Percentiles rank a stretch among this genome's conserved stretches.
These are phyloP conservation scores for Tolypocladium tropicale DNA, from an alignment of 2,329 filamentous ascomycete species.

Conservation along the genomic window DNA sequence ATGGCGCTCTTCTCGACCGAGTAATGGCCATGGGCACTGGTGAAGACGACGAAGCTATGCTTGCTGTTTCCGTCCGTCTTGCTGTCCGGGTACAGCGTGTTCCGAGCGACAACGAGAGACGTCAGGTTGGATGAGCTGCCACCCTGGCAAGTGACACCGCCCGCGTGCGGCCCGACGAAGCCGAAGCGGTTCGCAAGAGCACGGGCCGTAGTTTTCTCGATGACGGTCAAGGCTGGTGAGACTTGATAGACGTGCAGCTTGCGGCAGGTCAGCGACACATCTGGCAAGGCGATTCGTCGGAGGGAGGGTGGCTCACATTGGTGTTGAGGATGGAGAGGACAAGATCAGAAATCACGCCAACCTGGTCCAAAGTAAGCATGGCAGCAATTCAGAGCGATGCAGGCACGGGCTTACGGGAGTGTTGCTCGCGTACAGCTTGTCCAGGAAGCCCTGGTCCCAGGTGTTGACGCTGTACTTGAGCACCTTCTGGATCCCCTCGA, in stretches of 20 bases:
- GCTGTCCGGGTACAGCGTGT: constrained; percentile 70
- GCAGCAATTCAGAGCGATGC: background rate
- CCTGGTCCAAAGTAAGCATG: constrained; percentile 28
- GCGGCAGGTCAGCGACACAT: background rate
- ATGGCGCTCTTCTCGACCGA: constrained; percentile 91
- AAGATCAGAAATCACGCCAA: constrained; percentile 76
- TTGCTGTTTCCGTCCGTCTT: constrained; percentile 61
- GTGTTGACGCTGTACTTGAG: constrained; percentile 89
- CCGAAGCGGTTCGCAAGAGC: constrained; percentile 69
- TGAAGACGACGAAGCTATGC: constrained; percentile 71
- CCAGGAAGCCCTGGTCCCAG: constrained; percentile 95
- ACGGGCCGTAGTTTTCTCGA: constrained; percentile 75
- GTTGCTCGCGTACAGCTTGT: constrained; percentile 88
- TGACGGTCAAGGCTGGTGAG: constrained; percentile 74
- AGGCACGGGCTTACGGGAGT: constrained; percentile 51
- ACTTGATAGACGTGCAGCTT: constrained; percentile 83
- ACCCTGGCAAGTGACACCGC: constrained; percentile 71
- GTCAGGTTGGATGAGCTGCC: constrained; percentile 79
- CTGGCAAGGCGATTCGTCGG: background rate
- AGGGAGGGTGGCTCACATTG: constrained; percentile 47
- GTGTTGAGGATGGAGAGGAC: constrained; percentile 82
- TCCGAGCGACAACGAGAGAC: constrained; percentile 78
- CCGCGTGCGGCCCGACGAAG: constrained; percentile 56
- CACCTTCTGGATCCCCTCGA: constrained; percentile 59
- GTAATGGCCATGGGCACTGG: constrained; percentile 85